Base-by-base conservation (phyloP, 73 alveolate genomes). In the Symbiodinium natans region DNA sequence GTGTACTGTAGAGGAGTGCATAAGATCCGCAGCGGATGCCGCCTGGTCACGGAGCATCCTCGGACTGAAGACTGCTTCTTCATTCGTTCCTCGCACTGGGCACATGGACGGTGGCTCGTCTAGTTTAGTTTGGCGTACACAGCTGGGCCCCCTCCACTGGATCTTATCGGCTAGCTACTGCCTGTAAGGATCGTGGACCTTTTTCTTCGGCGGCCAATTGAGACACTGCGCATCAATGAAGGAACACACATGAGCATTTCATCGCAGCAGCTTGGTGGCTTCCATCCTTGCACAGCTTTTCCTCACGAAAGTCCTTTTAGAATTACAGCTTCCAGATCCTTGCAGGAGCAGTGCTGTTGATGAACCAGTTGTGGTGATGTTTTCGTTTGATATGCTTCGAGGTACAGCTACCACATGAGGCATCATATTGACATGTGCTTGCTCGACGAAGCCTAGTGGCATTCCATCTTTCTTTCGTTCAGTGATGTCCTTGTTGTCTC, bases 21-120 rank as follows among this genome's bases (percentile, higher is more conserved):
- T 68, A 15, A 29, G 48, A 54, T 90, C 33, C 25, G 43, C 52
- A 19, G 77, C 36, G 97, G 97, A 54, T 90, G 97, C 54, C 87
- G 97, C 36, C 27, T 90, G 80, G 97, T 90, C 36, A 52, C 80
- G 27, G 88, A 71, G 31, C 15, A 38, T 38, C 97, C 97, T 33
- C 89, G 75, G 39, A 90, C 97, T 17, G 97, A 90, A 34, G 97
- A 90, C 88, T 90, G 97, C 54, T 90, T 71, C 82, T 90, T 90
- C 77, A 42, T 46, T 27, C 84, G 88, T 52, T 71, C 96, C 48
- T 41, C 88, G 41, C 38, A 71, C 40, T 90, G 87, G 97, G 52
- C 88, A 25, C 97, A 90, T 21, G 97, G 97, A 31, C 95, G 95
- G 94, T 31, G 41, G n/a, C 94, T 87, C 59, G 43, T 27, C 93